Evolutionary conservation across 2,329 filamentous ascomycete species (phyloP).

Genomic region (Ascocoryne sarcoides): DNA sequence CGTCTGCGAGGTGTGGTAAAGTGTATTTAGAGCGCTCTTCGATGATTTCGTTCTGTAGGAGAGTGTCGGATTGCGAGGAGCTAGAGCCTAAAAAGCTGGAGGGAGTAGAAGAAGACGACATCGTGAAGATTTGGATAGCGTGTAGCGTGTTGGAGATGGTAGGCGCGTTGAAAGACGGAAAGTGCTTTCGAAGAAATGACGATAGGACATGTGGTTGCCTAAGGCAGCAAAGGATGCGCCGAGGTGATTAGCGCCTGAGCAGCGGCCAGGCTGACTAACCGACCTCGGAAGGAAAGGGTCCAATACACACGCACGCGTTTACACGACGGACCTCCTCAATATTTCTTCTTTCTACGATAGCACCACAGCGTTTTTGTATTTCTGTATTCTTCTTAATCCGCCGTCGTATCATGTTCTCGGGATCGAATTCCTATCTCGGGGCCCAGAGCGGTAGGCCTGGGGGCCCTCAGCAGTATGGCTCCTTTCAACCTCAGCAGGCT

Average conservation of each 20-base stretch:
- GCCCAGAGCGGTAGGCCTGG: slow-evolving; percentile 68
- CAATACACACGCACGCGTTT: too few species aligned
- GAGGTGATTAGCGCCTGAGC: too few species aligned
- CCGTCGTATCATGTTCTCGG: slow-evolving; percentile 69
- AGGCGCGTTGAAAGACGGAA: slow-evolving; percentile 1
- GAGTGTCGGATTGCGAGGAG: slow-evolving; percentile 3
- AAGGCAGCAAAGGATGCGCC: neutral
- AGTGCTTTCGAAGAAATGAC: slow-evolving; percentile 1
- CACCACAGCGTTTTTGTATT: neutral
- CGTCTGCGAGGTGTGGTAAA: neutral
- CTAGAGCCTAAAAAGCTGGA: slow-evolving; percentile 4
- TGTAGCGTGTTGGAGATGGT: slow-evolving; percentile 4
- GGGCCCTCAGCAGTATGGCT: slow-evolving; percentile 49
- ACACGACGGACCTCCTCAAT: neutral
- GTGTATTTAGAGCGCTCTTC: slow-evolving; percentile 1
- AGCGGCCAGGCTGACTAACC: too few species aligned
- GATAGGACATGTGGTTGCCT: neutral
- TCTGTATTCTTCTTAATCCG: slow-evolving; percentile 10
- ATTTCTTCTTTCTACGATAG: neutral
- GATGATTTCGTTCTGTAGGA: slow-evolving; percentile 4
- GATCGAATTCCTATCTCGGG: slow-evolving; percentile 77
- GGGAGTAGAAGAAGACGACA: slow-evolving; percentile 8
- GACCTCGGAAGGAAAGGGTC: too few species aligned
- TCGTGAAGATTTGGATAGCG: slow-evolving; percentile 6
- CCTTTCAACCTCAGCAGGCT: slow-evolving; percentile 39